These are phyloP conservation scores for Chlamydomonas sp. DNA, from an alignment of 139 green algal species.

Conservation along the genomic window DNA sequence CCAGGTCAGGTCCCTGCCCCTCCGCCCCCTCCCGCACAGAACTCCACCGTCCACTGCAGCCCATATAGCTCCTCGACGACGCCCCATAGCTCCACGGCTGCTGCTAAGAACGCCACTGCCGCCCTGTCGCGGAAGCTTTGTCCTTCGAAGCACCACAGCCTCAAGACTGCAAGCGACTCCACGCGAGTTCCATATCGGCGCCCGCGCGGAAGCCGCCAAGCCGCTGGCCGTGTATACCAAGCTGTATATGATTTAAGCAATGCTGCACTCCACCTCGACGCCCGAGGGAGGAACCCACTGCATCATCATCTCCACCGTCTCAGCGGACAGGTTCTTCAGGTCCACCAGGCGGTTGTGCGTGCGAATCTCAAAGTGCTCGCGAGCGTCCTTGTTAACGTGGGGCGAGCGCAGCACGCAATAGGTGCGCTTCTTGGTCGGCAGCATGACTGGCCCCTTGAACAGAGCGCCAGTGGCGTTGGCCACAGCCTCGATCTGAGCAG, in stretches of 20 bases:
- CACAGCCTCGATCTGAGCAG: conserved; percentile 72
- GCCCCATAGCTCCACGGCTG: too few relatives aligned
- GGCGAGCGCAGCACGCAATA: conserved; percentile 91
- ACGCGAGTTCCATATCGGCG: too few relatives aligned
- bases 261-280: conserved; percentile 76
- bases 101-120: too few relatives aligned
- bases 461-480: conserved; percentile 72
- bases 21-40: too few relatives aligned
- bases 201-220: too few relatives aligned
- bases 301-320: conserved; percentile 92
- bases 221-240: too few relatives aligned
- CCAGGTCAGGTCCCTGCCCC: too few relatives aligned
- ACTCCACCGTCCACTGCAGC: too few relatives aligned
- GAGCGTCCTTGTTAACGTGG: conserved; percentile 92
- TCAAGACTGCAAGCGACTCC: too few relatives aligned
- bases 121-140: too few relatives aligned
- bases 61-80: too few relatives aligned
- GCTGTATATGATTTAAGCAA: conserved; percentile 22
- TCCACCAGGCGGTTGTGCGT: conserved; percentile 90
- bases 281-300: conserved; percentile 85
- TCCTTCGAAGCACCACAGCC: too few relatives aligned
- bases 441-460: conserved; percentile 76
- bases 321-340: conserved; percentile 81
- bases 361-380: conserved; percentile 94
- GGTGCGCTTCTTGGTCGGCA: conserved; percentile 76